These are phyloP conservation scores for Pestalotiopsis sp. DNA, from an alignment of 2,329 filamentous ascomycete genomes.

Conservation along the genomic window DNA sequence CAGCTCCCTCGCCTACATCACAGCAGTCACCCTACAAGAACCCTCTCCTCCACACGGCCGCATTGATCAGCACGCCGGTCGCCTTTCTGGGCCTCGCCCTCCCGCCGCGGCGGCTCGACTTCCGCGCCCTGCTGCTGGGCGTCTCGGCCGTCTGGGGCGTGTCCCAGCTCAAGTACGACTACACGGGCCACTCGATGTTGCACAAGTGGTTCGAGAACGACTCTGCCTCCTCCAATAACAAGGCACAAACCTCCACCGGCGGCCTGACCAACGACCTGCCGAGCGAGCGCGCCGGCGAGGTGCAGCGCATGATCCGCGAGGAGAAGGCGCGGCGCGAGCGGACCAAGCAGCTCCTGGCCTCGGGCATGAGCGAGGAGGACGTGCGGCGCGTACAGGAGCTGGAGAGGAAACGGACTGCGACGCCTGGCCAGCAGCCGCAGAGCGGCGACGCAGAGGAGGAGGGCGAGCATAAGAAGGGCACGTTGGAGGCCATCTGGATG, in stretches of 20 bases:
- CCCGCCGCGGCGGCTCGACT: constrained; percentile 53
- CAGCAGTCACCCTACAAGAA: constrained; percentile 24
- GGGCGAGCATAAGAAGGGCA: constrained; percentile 19
- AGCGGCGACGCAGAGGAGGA: constrained; percentile 6
- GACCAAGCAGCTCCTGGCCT: constrained; percentile 25
- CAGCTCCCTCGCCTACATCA: constrained; percentile 17
- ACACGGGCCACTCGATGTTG: constrained; percentile 56
- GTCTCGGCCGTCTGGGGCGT: constrained; percentile 54
- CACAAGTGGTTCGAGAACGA: constrained; percentile 40
- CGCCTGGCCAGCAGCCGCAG: background rate
- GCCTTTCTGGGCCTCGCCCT: constrained; percentile 51
- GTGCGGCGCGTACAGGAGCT: constrained; percentile 29
- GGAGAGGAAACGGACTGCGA: constrained; percentile 21
- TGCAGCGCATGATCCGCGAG: constrained; percentile 48
- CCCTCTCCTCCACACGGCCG: constrained; percentile 47
- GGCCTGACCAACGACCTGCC: constrained; percentile 43
- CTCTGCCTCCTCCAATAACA: no score
- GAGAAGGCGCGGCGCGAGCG: constrained; percentile 40
- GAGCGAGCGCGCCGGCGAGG: constrained; percentile 56
- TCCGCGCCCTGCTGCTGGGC: constrained; percentile 53
- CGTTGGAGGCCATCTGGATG: constrained; percentile 58
- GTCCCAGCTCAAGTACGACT: constrained; percentile 59
- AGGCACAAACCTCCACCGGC: background rate
- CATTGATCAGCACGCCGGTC: constrained; percentile 49
- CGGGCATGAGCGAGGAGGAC: constrained; percentile 26